Evolutionary conservation across 345 rosid species (phyloP), one percentile per base, ranked within the genome.

Genomic region (Punica granatum): DNA sequence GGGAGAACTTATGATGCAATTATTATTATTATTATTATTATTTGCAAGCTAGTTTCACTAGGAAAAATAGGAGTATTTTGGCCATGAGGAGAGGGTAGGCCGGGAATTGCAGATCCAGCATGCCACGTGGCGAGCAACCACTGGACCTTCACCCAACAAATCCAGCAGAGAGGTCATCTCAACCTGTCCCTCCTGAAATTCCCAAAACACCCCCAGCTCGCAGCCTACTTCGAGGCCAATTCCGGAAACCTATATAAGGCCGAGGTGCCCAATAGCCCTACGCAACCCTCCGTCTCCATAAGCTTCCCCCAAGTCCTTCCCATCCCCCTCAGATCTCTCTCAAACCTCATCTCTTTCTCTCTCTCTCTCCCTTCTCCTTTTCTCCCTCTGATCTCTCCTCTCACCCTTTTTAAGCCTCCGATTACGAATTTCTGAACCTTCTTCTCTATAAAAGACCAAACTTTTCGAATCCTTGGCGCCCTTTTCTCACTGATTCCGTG

Each of bases 391-490:
- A 12, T 34, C 31, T 32, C 60, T 48, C 61, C 32, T 43, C 60
- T 10, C 49, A 33, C 67, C 58, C 60, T 48, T 70, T 68, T 62
- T 49, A 73, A 73, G 68, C 68, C 68, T 46, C 69, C 64, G 44
- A 28, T 48, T 73, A 68, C 72, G 51, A 68, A 63, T 64, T 21
- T 61, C 44, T 15, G 2, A 25, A 6, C 66, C 64, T 23, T 26
- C 34, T 41, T 54, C n/a, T 63, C 36, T 73, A 73, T 73, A 73
- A 68, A 73, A 63, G 49, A 69, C 69, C 16, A 35, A 1, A 30
- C 68, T 58, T 56, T 73, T 73, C 67, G 59, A 73, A 68, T n/a
- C 59, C 58, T 73, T 73, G 60, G 60, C 76, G 76, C 76, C 46
- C 48, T 13, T n/a, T 31, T 34, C 58, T n/a, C 10, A 23, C 32